Evolutionary conservation across 768 basidiomycete species (phyloP).

Genomic region (Lactifluus echinatus): DNA sequence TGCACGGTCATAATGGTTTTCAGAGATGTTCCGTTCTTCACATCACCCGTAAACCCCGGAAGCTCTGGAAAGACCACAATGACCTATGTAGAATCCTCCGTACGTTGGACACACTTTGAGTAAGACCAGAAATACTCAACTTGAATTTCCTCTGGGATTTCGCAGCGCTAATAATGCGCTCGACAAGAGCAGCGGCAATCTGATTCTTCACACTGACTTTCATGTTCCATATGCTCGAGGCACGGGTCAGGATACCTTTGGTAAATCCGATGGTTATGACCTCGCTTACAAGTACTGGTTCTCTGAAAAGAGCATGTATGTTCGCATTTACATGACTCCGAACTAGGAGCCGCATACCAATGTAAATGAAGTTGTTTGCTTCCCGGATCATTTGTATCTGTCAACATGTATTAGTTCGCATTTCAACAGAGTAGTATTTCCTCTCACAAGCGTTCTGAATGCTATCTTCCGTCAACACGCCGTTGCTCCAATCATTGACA

Average conservation of each 20-base stretch:
- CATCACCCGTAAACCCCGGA: slow-evolving; percentile 85
- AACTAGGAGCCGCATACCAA: slow-evolving; percentile 57
- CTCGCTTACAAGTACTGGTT: slow-evolving; percentile 80
- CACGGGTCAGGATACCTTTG: neutral
- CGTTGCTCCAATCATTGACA: slow-evolving; percentile 91
- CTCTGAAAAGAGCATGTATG: slow-evolving; percentile 30
- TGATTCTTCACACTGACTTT: slow-evolving; percentile 64
- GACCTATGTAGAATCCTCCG: slow-evolving; percentile 40
- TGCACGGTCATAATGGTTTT: slow-evolving; percentile 85
- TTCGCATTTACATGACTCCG: neutral
- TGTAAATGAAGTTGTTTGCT: slow-evolving; percentile 85
- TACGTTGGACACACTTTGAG: neutral
- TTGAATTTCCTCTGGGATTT: slow-evolving; percentile 82
- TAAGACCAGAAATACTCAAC: slow-evolving; percentile 29
- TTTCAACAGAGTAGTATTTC: neutral
- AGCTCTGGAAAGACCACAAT: slow-evolving; percentile 82
- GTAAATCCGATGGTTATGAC: neutral
- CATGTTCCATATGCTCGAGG: slow-evolving; percentile 66
- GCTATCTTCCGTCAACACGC: slow-evolving; percentile 80
- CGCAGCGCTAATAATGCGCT: too few relatives aligned
- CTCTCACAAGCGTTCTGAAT: slow-evolving; percentile 88
- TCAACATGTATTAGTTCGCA: neutral
- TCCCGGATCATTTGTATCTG: slow-evolving; percentile 78
- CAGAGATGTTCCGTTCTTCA: slow-evolving; percentile 54
- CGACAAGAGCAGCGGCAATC: slow-evolving; percentile 75